Conservation (phyloP, 768 basidiomycete species). For the Calocybe indica region DNA sequence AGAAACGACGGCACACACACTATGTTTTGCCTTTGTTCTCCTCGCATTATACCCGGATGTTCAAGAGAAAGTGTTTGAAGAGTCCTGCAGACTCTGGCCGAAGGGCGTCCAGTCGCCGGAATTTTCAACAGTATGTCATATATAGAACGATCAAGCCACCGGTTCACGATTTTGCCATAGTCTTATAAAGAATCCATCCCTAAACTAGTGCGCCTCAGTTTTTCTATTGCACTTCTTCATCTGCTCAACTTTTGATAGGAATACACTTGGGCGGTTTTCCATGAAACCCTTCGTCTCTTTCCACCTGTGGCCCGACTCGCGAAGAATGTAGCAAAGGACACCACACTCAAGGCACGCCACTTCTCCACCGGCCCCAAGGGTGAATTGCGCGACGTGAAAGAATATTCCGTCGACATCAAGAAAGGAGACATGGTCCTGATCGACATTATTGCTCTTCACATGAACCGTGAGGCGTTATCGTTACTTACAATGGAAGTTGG, state of each 20-base stretch:
- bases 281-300: conserved; percentile 40
- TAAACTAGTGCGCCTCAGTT: conserved; percentile 22
- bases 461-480: conserved; percentile 31
- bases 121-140: conserved; percentile 20
- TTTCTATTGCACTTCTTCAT: background rate
- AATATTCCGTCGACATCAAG: conserved; percentile 27
- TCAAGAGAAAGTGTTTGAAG: conserved; percentile 40
- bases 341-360: conserved; percentile 23
- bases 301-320: conserved; percentile 29
- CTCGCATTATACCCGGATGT: conserved; percentile 45
- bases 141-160: background rate
- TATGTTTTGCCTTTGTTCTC: conserved; percentile 34
- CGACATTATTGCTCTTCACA: conserved; percentile 37
- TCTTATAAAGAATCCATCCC: conserved; percentile 32
- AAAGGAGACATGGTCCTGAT: conserved; percentile 32
- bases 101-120: conserved; percentile 19
- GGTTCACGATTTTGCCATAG: conserved; percentile 14
- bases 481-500: background rate
- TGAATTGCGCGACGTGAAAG: conserved; percentile 20
- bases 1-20: conserved; percentile 44
- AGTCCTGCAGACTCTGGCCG: conserved; percentile 34
- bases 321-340: conserved; percentile 28
- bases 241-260: conserved; percentile 19
- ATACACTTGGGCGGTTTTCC: conserved; percentile 36
- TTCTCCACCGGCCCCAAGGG: conserved; percentile 22